Evolutionary conservation across 441 rosid genomes (phyloP), one percentile per base, ranked within the genome.

Genomic region (Jatropha podagrica): DNA sequence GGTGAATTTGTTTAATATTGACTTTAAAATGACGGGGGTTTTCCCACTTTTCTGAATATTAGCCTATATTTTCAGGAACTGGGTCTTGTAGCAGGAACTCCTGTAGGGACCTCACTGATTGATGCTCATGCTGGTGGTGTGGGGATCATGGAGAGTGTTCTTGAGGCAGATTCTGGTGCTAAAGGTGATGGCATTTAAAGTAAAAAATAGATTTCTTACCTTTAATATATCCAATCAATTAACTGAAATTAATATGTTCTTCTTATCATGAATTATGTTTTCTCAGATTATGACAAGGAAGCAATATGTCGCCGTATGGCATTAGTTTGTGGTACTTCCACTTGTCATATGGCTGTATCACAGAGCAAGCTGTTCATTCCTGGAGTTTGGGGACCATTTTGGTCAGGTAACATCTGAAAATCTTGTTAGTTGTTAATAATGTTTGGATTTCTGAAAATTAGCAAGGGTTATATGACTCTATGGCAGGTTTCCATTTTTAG

Each of bases 71-170:
- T 82, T 77, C 80, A 95, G 99, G 99, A 92, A 80, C 82, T 93
- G 65, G 98, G 95, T 66, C 86, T 93, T 72, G 71, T 77, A 61
- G 87, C 89, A 54, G 99, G 97, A 82, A 92, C 86, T 73, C 98
- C 96, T 23, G 97, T 95, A 0, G 96, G 97, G 76, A 88, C 93
- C 77, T 93, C 99, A 12, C 81, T 93, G 81, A 93, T 95, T 83
- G 98, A 95, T 86, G 98, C 99, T 70, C 98, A 95, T 89, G 99
- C 99, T 74, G 99, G 97, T 73, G 98, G 98, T 81, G 91, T 95
- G 65, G 99, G 99, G 77, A 94, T 91, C 66, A 85, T 95, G 94
- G 99, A 92, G 85, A 89, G 97, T 76, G 83, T 80, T 76, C 87
- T 85, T 20, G 88, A 83, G 60, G 78, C 79, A 65, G 85, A 78